phyloP scores from a whole-genome alignment of 371 early-diverging fungal genomes.

The Lichtheimia ornata region DNA sequence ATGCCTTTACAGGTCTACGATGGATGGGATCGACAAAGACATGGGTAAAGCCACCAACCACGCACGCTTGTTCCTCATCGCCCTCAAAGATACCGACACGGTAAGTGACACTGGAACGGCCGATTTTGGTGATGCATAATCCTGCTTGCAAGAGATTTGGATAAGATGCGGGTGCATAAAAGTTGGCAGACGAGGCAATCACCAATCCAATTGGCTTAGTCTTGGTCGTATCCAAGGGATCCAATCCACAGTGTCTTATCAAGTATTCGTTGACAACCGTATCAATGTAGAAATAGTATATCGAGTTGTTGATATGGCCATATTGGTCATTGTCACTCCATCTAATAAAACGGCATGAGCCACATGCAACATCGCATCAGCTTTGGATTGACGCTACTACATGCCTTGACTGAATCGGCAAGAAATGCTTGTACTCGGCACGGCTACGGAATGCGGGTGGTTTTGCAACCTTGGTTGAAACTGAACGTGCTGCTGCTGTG shows the following conservation, averaged over 20 bases:
- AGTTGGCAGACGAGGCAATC: constrained; percentile 52
- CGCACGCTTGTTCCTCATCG: constrained; percentile 32
- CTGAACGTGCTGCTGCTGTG: background rate
- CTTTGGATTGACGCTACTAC: background rate
- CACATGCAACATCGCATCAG: background rate
- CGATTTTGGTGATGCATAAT: constrained; percentile 53
- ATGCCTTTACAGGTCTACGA: constrained; percentile 31
- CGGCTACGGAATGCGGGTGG: constrained; percentile 25
- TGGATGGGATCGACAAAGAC: constrained; percentile 44
- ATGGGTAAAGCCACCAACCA: constrained; percentile 50
- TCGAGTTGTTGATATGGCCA: constrained; percentile 66
- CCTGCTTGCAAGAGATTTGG: constrained; percentile 60
- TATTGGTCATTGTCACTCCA: constrained; percentile 68
- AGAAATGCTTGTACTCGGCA: constrained; percentile 39
- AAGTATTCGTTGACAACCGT: constrained; percentile 62
- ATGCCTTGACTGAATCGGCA: constrained; percentile 48
- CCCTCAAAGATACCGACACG: constrained; percentile 63
- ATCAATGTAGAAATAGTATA: constrained; percentile 64
- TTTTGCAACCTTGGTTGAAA: constrained; percentile 3
- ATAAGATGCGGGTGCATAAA: constrained; percentile 53
- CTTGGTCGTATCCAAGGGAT: constrained; percentile 29
- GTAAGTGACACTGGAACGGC: constrained; percentile 60
- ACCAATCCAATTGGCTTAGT: constrained; percentile 58
- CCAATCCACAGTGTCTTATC: constrained; percentile 49
- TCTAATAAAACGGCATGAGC: constrained; percentile 12